phyloP scores from a whole-genome alignment of 176 grass and related monocot species.

The Triticum monococcum region DNA sequence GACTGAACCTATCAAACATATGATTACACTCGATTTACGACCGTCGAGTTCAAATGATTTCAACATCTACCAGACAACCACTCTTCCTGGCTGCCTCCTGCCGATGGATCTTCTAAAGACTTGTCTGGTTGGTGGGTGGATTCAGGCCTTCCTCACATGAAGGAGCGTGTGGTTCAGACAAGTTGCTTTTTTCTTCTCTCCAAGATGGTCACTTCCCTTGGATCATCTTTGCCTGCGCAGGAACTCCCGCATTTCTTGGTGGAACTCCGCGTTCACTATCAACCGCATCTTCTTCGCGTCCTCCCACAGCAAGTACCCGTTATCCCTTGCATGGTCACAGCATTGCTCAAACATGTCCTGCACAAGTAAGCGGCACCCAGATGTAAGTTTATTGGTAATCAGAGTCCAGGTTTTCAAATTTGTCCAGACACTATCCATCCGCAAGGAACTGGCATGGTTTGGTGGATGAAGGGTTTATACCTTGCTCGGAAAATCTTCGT shows the following conservation, averaged over 20 bases:
- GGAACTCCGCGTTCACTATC: slow-evolving; percentile 63
- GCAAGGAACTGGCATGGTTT: no score
- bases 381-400: neutral
- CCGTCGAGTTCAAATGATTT: neutral
- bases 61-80: neutral
- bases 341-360: slow-evolving; percentile 88
- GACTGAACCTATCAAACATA: no score
- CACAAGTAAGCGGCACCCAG: neutral
- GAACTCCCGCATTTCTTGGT: slow-evolving; percentile 82
- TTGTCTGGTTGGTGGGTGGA: no score
- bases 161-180: no score
- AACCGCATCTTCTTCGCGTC: slow-evolving; percentile 70
- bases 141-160: neutral
- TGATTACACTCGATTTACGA: neutral
- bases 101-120: neutral
- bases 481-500: slow-evolving; percentile 96
- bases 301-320: slow-evolving; percentile 69
- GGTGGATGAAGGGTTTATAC: slow-evolving; percentile 26
- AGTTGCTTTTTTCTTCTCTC: no score
- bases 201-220: no score
- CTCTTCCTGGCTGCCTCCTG: neutral
- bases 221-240: slow-evolving; percentile 61
- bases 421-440: no score
- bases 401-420: no score
- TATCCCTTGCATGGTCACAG: slow-evolving; percentile 75